Evolutionary conservation across 495 filamentous ascomycete species (phyloP).

Genomic region (Trichoderma gamsii): DNA sequence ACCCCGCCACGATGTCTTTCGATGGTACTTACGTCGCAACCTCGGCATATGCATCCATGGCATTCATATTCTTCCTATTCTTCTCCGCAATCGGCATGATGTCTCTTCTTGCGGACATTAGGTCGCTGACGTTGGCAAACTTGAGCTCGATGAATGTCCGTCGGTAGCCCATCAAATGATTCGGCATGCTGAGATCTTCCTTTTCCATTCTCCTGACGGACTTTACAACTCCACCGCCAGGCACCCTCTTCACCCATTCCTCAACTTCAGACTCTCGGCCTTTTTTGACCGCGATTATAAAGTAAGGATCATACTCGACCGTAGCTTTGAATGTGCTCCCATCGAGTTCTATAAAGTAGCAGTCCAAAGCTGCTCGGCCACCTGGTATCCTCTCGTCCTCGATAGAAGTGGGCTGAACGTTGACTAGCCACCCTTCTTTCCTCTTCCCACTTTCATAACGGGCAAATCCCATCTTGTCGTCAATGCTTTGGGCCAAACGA

Average conservation of each 20-base stretch:
- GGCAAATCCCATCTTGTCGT: conserved; percentile 88
- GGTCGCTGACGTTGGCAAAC: conserved; percentile 80
- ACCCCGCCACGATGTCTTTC: neutral
- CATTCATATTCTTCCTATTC: conserved; percentile 88
- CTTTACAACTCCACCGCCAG: conserved; percentile 81
- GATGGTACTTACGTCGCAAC: conserved; percentile 65
- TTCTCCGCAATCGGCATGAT: conserved; percentile 91
- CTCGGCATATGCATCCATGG: conserved; percentile 98
- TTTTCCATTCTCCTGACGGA: conserved; percentile 70
- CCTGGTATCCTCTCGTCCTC: conserved; percentile 77
- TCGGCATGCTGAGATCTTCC: conserved; percentile 93
- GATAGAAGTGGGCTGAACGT: conserved; percentile 83
- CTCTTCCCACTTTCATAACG: conserved; percentile 86
- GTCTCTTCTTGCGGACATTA: conserved; percentile 73
- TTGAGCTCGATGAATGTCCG: conserved; percentile 76
- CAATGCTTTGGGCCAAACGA: conserved; percentile 79
- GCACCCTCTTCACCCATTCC: conserved; percentile 81
- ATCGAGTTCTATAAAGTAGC: conserved; percentile 93
- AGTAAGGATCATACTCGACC: conserved; percentile 93
- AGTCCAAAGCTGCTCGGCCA: conserved; percentile 83
- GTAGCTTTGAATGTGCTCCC: conserved; percentile 94
- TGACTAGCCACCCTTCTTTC: conserved; percentile 87
- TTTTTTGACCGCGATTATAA: conserved; percentile 82
- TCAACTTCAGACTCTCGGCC: conserved; percentile 89
- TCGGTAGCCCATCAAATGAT: conserved; percentile 88